Conservation (phyloP, 2,329 filamentous ascomycete genomes). For the Cadophora sp. region DNA sequence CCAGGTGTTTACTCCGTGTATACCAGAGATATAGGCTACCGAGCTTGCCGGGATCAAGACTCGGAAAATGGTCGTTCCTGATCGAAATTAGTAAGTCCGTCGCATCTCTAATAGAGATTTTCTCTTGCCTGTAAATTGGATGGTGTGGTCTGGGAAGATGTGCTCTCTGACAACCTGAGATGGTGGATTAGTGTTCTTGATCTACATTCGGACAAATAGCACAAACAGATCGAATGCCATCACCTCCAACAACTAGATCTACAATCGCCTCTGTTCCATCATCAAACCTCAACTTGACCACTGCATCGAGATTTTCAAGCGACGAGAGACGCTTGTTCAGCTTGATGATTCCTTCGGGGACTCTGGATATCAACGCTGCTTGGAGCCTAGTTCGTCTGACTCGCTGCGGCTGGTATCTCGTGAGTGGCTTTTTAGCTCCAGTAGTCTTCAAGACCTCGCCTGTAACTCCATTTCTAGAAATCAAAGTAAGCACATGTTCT, state of each 20-base stretch:
- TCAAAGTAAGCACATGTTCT: background rate
- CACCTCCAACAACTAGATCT: constrained; percentile 58
- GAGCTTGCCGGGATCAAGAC: constrained; percentile 49
- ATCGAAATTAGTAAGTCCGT: background rate
- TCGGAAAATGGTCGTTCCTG: constrained; percentile 57
- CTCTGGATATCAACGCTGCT: constrained; percentile 54
- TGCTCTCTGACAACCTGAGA: constrained; percentile 50
- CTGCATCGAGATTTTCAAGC: constrained; percentile 48
- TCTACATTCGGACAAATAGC: background rate
- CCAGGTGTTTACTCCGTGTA: constrained; percentile 48
- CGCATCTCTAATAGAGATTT: background rate
- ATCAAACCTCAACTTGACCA: constrained; percentile 53
- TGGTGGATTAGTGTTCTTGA: background rate
- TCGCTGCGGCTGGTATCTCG: constrained; percentile 39
- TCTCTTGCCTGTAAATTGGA: constrained; percentile 52
- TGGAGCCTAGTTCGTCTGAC: constrained; percentile 51
- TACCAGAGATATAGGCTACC: constrained; percentile 44
- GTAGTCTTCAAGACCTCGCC: constrained; percentile 39
- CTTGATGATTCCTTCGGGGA: constrained; percentile 52
- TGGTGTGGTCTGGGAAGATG: constrained; percentile 51
- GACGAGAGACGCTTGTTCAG: constrained; percentile 52
- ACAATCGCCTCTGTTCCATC: constrained; percentile 50
- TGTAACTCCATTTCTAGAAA: constrained; percentile 45
- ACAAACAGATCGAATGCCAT: constrained; percentile 58
- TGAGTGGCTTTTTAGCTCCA: constrained; percentile 10